Evolutionary conservation across 1,284 basidiomycete genomes (phyloP), one percentile per base, ranked within the genome.

Genomic region (Trichosporon coremiiforme): DNA sequence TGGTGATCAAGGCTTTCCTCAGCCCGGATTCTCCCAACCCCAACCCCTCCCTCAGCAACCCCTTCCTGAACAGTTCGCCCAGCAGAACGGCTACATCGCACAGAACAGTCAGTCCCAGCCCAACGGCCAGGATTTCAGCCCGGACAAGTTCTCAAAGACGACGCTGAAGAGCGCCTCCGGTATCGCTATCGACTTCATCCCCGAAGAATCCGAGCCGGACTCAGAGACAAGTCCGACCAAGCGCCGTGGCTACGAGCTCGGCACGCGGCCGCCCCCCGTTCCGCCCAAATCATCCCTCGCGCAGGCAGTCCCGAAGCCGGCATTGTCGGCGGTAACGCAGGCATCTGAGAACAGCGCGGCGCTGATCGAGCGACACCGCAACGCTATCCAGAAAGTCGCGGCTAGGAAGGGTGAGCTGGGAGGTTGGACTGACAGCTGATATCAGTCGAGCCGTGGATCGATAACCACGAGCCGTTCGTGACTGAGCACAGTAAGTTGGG

Each of bases 371-470:
- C 29, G 57, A 13, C 57, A 62, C 31, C 57, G 57, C 57, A 31
- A 62, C 15, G 15, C 31, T 10, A 35, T 35, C 31, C 57, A 62
- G 57, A 31, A n/a, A n/a, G 29, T 17, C 4, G 57, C 57, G 1
- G 57, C 57, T 1, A 62, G 31, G 29, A 62, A 62, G 29, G 57
- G 57, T 62, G 31, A 62, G 57, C 31, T 33, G 13, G 5, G 22
- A 1, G 35, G 6, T 8, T 12, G 17, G 13, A 33, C 12, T 13
- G 0, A 35, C 6, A 13, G 31, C 31, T 62, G 29, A 62, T 31
- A 33, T 13, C 57, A 62, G 57, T 62, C 15, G 57, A 62, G 31
- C 57, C 57, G 29, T 62, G 57, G 57, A 62, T 62, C 2, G 57
- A 62, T 5, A n/a, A 12, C 10, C 57, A 62, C 9, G 31, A 62